These are phyloP conservation scores for Lentinula lateritia DNA, from an alignment of 768 basidiomycete species.

Conservation along the genomic window DNA sequence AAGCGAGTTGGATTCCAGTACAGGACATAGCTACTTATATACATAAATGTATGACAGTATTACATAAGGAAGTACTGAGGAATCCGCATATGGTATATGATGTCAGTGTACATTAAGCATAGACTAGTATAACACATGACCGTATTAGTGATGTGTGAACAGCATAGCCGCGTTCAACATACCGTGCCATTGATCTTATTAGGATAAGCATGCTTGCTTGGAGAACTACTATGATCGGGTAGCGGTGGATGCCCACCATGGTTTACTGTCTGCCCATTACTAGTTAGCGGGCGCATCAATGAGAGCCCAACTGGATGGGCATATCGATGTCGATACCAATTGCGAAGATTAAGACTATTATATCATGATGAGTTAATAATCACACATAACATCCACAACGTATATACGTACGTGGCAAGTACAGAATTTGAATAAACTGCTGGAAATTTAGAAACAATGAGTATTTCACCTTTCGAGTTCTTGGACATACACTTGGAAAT, in stretches of 20 bases:
- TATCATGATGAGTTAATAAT: no score
- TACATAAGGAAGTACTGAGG: no score
- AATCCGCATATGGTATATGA: no score
- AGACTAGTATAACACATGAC: no score
- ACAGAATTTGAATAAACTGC: slow-evolving; percentile 11
- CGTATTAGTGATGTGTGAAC: no score
- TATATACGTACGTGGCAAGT: slow-evolving; percentile 9
- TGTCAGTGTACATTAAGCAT: no score
- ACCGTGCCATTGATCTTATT: not conserved
- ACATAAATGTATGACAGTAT: no score
- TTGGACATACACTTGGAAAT: slow-evolving; percentile 7
- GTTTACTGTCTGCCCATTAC: not conserved
- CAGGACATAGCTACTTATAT: no score
- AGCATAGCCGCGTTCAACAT: no score
- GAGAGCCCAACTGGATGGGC: slow-evolving; percentile 6
- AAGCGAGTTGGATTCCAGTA: no score
- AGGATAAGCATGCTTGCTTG: not conserved
- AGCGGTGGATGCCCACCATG: not conserved
- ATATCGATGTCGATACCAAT: slow-evolving; percentile 13
- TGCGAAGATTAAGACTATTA: slow-evolving; percentile 10
- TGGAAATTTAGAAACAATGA: no score
- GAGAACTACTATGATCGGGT: not conserved
- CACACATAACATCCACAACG: no score
- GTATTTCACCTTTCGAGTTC: not conserved
- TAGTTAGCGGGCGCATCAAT: not conserved